Conservation (phyloP, 371 early-diverging fungal species). For the Rhizopus sp. region DNA sequence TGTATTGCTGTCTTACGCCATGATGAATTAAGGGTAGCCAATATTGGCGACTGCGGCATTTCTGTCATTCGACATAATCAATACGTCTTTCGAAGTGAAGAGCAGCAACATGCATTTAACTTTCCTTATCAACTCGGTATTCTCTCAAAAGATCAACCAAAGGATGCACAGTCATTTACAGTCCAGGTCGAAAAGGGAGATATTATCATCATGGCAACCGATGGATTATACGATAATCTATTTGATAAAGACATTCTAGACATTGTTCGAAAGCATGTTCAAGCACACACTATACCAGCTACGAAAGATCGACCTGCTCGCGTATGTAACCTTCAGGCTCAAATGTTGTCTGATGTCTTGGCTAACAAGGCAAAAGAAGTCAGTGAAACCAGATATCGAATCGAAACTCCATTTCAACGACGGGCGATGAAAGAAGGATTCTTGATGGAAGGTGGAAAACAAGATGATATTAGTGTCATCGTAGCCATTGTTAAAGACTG, state of each 20-base stretch:
- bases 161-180: slow-evolving; percentile 71
- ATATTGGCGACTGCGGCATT: slow-evolving; percentile 94
- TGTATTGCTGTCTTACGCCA: slow-evolving; percentile 83
- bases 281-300: slow-evolving; percentile 46
- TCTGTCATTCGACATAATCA: slow-evolving; percentile 84
- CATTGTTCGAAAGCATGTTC: slow-evolving; percentile 16
- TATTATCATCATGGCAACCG: slow-evolving; percentile 75
- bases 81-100: slow-evolving; percentile 89
- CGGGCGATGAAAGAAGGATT: slow-evolving; percentile 78
- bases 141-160: slow-evolving; percentile 63
- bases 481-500: slow-evolving; percentile 71
- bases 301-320: slow-evolving; percentile 37
- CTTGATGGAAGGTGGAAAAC: slow-evolving; percentile 77
- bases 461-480: slow-evolving; percentile 83
- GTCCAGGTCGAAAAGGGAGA: slow-evolving; percentile 82
- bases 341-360: slow-evolving; percentile 75
- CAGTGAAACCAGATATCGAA: slow-evolving; percentile 75
- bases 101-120: slow-evolving; percentile 85
- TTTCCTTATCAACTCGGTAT: slow-evolving; percentile 83
- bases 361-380: slow-evolving; percentile 75
- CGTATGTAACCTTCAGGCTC: slow-evolving; percentile 63
- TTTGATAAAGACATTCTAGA: slow-evolving; percentile 78
- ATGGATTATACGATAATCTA: slow-evolving; percentile 83
- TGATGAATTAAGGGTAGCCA: slow-evolving; percentile 90
- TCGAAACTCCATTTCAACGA: slow-evolving; percentile 86